A percentile compares a stretch with the other conserved stretches of the same genome.
These are phyloP conservation scores for Papiliotrema laurentii DNA, from an alignment of 1,284 basidiomycete genomes.

Conservation along the genomic window DNA sequence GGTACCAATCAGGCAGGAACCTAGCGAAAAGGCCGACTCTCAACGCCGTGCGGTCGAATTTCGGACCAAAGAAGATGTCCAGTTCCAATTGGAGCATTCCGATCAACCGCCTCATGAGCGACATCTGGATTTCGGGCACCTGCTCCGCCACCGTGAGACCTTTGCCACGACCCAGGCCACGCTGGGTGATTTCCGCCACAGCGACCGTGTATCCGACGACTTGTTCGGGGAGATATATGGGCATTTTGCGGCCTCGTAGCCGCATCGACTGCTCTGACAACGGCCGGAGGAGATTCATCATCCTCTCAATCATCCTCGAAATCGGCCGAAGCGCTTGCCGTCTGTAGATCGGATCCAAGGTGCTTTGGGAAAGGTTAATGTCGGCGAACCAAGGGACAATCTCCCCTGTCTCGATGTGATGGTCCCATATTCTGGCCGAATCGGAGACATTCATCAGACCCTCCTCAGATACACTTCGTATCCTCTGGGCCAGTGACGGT, in stretches of 20 bases:
- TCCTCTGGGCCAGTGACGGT: constrained; percentile 34
- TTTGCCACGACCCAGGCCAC: constrained; percentile 53
- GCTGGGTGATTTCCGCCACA: constrained; percentile 71
- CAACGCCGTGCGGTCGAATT: constrained; percentile 60
- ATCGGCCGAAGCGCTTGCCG: constrained; percentile 23
- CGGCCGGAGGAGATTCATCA: constrained; percentile 34
- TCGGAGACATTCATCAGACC: constrained; percentile 39
- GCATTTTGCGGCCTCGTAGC: constrained; percentile 40
- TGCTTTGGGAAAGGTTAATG: constrained; percentile 25
- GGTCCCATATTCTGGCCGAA: constrained; percentile 44
- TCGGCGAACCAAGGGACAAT: constrained; percentile 44
- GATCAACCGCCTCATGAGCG: constrained; percentile 71
- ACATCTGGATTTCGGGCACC: constrained; percentile 69
- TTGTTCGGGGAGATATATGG: constrained; percentile 81
- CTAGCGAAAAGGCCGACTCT: constrained; percentile 82
- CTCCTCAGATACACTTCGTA: constrained; percentile 43
- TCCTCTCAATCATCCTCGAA: constrained; percentile 41
- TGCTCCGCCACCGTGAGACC: constrained; percentile 61
- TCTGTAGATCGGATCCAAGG: constrained; percentile 27
- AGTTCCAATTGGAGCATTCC: constrained; percentile 55
- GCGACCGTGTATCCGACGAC: constrained; percentile 83
- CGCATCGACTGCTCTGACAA: constrained; percentile 44
- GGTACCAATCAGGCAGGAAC: constrained; percentile 77
- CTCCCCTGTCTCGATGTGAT: constrained; percentile 47
- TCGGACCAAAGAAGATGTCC: constrained; percentile 42